Evolutionary conservation across 352 stramenopile species (phyloP).

Genomic region (Globisporangium barbulae): DNA sequence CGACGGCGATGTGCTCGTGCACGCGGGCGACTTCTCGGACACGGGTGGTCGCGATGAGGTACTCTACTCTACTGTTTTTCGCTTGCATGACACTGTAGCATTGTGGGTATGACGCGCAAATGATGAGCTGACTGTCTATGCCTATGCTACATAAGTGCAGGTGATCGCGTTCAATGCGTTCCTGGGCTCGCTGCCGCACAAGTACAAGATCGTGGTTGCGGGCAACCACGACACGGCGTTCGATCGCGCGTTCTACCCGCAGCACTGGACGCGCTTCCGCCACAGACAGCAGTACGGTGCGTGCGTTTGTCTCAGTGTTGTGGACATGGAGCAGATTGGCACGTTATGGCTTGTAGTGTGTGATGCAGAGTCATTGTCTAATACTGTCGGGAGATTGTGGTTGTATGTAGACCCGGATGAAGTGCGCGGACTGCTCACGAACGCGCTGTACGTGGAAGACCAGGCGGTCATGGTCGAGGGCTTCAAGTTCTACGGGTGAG

Average conservation of each 20-base stretch:
- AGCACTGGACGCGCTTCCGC: conserved; percentile 68
- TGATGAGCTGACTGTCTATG: neutral
- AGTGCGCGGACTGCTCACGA: conserved; percentile 71
- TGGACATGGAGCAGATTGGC: too few species aligned
- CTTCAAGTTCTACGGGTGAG: conserved; percentile 71
- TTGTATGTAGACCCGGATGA: conserved; percentile 50
- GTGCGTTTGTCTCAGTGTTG: too few species aligned
- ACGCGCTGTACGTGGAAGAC: conserved; percentile 78
- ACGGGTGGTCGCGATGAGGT: conserved; percentile 60
- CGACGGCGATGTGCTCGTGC: conserved; percentile 81
- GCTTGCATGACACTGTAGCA: neutral
- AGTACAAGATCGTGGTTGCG: conserved; percentile 75
- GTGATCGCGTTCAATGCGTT: conserved; percentile 67
- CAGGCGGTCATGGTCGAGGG: conserved; percentile 67
- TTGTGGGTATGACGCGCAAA: neutral
- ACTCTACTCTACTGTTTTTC: too few species aligned
- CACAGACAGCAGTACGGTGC: conserved; percentile 55
- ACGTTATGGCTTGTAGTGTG: too few species aligned
- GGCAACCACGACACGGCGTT: conserved; percentile 87
- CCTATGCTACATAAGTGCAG: neutral
- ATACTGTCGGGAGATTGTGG: too few species aligned
- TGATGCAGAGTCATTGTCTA: too few species aligned
- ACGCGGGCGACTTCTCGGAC: conserved; percentile 89
- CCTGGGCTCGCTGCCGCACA: conserved; percentile 57
- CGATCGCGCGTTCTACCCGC: conserved; percentile 59